Evolutionary conservation across 208 protist species (phyloP).

Genomic region (Herpetomonas muscarum): DNA sequence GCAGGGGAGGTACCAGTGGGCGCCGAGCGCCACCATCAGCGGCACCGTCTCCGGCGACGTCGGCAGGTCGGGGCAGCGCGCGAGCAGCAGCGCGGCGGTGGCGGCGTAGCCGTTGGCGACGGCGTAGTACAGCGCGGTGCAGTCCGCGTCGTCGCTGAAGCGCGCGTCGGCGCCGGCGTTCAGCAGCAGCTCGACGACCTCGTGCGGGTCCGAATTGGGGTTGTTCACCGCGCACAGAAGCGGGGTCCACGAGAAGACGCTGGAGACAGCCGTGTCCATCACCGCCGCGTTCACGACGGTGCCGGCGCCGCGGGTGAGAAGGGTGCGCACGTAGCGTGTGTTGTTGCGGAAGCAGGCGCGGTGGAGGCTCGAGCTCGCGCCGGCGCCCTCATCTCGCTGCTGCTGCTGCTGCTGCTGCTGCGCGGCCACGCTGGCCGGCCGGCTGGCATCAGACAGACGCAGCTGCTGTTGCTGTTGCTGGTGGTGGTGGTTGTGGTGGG

Average conservation of each 20-base stretch:
- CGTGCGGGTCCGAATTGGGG: conserved; percentile 69
- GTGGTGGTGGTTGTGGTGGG: too few species aligned
- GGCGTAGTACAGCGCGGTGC: conserved; percentile 86
- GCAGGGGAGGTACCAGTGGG: conserved; percentile 59
- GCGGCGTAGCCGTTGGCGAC: conserved; percentile 84
- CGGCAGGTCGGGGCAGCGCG: conserved; percentile 44
- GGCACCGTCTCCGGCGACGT: conserved; percentile 57
- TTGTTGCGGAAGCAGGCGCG: conserved; percentile 89
- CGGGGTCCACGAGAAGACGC: conserved; percentile 77
- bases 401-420: neutral
- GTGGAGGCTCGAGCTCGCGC: conserved; percentile 54
- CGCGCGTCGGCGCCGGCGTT: conserved; percentile 62
- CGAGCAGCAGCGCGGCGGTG: conserved; percentile 47
- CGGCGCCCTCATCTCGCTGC: conserved; percentile 3
- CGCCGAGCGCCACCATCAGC: conserved; percentile 71
- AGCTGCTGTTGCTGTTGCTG: neutral
- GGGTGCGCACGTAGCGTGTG: conserved; percentile 69
- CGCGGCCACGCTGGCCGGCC: neutral
- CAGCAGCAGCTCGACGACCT: conserved; percentile 64
- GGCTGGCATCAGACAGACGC: neutral
- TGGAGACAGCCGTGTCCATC: conserved; percentile 39
- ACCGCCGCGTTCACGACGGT: conserved; percentile 73
- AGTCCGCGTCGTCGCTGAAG: conserved; percentile 67
- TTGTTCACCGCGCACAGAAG: conserved; percentile 90
- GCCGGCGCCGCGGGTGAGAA: conserved; percentile 66